A percentile compares a stretch with the other conserved stretches of the same genome.
Evolutionary conservation across 345 rosid genomes (phyloP).

Genomic region (Arabidopsis arenosa): DNA sequence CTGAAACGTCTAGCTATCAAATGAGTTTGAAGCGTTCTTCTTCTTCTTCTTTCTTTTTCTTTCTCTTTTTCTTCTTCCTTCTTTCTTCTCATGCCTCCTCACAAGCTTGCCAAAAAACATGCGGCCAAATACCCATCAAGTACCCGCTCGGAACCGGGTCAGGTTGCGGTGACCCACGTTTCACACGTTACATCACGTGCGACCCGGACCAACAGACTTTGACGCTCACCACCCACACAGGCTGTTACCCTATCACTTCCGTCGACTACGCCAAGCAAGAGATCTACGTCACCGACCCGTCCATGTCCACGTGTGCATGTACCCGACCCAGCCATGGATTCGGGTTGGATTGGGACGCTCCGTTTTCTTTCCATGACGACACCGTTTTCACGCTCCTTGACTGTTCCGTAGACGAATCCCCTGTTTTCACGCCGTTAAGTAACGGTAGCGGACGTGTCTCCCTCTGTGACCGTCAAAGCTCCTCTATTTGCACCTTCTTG

Average conservation of each 20-base stretch:
- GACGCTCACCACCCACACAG: slow-evolving; percentile 77
- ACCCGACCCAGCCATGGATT: slow-evolving; percentile 80
- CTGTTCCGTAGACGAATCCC: slow-evolving; percentile 67
- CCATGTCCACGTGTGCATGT: slow-evolving; percentile 91
- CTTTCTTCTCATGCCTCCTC: slow-evolving; percentile 53
- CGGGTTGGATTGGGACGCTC: slow-evolving; percentile 89
- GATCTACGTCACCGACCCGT: slow-evolving; percentile 68
- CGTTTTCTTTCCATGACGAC: slow-evolving; percentile 78
- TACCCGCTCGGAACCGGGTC: slow-evolving; percentile 85
- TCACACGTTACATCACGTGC: slow-evolving; percentile 68
- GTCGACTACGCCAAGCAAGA: slow-evolving; percentile 70
- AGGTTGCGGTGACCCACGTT: slow-evolving; percentile 89
- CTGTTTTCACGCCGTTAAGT: slow-evolving; percentile 53
- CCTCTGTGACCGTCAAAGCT: slow-evolving; percentile 73
- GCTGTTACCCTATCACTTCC: slow-evolving; percentile 69
- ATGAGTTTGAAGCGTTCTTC: slow-evolving; percentile 31
- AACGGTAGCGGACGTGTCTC: slow-evolving; percentile 50
- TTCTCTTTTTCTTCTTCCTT: slow-evolving; percentile 3
- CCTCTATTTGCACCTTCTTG: slow-evolving; percentile 81
- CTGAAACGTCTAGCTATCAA: slow-evolving; percentile 8
- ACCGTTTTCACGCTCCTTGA: slow-evolving; percentile 80
- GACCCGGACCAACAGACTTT: slow-evolving; percentile 56
- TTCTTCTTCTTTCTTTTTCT: background rate
- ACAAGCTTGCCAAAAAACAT: slow-evolving; percentile 67
- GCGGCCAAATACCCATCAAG: slow-evolving; percentile 64